phyloP scores from a whole-genome alignment of 495 filamentous ascomycete species.

The Tuber calosporum region DNA sequence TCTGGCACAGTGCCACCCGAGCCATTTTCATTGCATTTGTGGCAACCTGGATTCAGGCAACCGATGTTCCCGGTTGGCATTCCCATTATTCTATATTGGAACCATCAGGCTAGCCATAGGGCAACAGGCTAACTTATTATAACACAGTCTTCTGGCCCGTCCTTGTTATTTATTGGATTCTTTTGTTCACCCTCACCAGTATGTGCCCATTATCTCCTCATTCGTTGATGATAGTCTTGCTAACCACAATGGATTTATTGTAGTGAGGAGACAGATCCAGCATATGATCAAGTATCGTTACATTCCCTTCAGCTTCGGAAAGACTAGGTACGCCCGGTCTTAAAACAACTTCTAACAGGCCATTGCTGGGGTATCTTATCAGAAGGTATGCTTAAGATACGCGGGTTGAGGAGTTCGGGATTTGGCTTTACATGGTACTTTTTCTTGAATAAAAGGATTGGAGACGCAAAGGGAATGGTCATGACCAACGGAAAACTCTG shows the following conservation, averaged over 20 bases:
- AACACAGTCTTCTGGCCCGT: conserved; percentile 93
- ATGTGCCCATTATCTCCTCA: conserved; percentile 43
- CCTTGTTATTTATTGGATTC: conserved; percentile 95
- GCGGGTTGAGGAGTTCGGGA: neutral
- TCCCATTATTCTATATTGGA: neutral
- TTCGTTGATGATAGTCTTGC: conserved; percentile 17
- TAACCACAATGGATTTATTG: conserved; percentile 26
- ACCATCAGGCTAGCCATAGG: neutral
- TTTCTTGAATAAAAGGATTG: neutral
- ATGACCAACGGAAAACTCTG: neutral
- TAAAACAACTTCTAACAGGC: conserved; percentile 4
- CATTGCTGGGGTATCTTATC: neutral
- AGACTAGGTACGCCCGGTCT: conserved; percentile 63
- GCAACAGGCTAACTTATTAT: neutral
- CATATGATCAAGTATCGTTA: conserved; percentile 99
- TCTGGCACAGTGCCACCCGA: conserved; percentile 91
- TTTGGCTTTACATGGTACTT: neutral
- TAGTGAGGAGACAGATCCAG: conserved; percentile 97
- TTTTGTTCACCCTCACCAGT: conserved; percentile 92
- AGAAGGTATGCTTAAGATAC: neutral
- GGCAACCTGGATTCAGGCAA: conserved; percentile 86
- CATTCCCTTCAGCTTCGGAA: conserved; percentile 89
- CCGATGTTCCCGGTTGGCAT: conserved; percentile 63
- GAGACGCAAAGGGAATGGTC: neutral
- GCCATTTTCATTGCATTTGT: conserved; percentile 76